Conservation (phyloP, 768 basidiomycete species). For the Pilatotrama ljubarskyi region DNA sequence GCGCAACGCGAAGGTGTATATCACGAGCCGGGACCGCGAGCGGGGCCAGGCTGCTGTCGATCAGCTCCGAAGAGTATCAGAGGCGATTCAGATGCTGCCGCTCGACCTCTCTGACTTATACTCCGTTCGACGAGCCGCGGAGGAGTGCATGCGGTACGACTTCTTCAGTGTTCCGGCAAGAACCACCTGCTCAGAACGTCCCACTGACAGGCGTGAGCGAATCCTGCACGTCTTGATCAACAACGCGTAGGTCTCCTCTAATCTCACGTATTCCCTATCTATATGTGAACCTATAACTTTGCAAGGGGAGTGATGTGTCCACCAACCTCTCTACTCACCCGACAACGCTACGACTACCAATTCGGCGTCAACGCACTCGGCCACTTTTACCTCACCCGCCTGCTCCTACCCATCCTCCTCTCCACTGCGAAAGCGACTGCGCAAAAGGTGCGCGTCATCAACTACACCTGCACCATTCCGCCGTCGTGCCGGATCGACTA, state of each 20-base stretch:
- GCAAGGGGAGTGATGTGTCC: constrained; percentile 31
- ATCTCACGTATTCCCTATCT: background rate
- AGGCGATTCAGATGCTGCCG: background rate
- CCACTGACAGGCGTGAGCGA: constrained; percentile 34
- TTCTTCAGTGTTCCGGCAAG: background rate
- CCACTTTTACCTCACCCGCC: constrained; percentile 58
- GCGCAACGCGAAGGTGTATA: constrained; percentile 15
- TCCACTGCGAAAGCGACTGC: constrained; percentile 40
- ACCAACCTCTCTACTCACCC: constrained; percentile 1
- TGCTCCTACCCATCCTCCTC: constrained; percentile 48
- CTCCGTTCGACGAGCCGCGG: constrained; percentile 1
- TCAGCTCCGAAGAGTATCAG: constrained; percentile 6
- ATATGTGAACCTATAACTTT: constrained; percentile 35
- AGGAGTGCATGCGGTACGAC: constrained; percentile 10
- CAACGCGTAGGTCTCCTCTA: constrained; percentile 40
- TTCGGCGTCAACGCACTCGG: constrained; percentile 41
- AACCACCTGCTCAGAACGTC: background rate
- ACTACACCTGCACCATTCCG: constrained; percentile 41
- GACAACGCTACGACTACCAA: constrained; percentile 42
- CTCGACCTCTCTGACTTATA: constrained; percentile 10
- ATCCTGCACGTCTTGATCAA: constrained; percentile 48
- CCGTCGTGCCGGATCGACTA: constrained; percentile 38
- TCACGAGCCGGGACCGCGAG: constrained; percentile 2
- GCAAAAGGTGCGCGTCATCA: constrained; percentile 46
- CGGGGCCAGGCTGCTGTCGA: constrained; percentile 1